A percentile compares a stretch with the other conserved stretches of the same genome.
Evolutionary conservation across 192 early-diverging fungal genomes (phyloP).

Genomic region (Coemansia sp.): DNA sequence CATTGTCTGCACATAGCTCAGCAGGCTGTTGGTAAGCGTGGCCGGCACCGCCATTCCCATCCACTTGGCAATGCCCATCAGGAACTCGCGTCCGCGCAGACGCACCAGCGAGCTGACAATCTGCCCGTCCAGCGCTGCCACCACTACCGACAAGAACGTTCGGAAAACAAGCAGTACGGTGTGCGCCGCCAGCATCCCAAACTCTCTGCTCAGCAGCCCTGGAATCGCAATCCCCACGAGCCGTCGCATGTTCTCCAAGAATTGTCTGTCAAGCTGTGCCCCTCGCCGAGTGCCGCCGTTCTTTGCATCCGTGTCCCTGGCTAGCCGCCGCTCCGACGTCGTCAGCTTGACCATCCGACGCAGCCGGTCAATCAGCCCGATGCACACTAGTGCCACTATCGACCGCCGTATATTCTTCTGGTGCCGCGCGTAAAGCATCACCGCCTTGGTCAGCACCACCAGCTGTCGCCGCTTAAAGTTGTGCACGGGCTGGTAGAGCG

Average conservation of each 20-base stretch:
- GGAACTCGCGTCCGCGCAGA: slow-evolving; percentile 65
- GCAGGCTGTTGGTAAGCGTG: slow-evolving; percentile 94
- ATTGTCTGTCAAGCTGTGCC: slow-evolving; percentile 50
- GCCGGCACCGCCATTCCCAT: slow-evolving; percentile 93
- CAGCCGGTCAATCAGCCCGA: slow-evolving; percentile 27
- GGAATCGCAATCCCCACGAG: slow-evolving; percentile 85
- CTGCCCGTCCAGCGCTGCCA: slow-evolving; percentile 67
- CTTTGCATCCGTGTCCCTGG: neutral
- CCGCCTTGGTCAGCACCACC: slow-evolving; percentile 20
- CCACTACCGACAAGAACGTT: slow-evolving; percentile 86
- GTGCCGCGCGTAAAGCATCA: slow-evolving; percentile 38
- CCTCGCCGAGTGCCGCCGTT: slow-evolving; percentile 5
- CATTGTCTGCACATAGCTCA: slow-evolving; percentile 74
- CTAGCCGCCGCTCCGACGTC: slow-evolving; percentile 23
- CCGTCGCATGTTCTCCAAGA: slow-evolving; percentile 63
- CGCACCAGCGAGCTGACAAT: slow-evolving; percentile 75
- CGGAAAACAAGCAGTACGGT: slow-evolving; percentile 84
- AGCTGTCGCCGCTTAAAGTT: slow-evolving; percentile 29
- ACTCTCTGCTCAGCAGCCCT: slow-evolving; percentile 78
- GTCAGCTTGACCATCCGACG: slow-evolving; percentile 28
- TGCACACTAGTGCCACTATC: slow-evolving; percentile 28
- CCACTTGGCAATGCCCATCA: slow-evolving; percentile 84
- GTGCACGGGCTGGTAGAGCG: slow-evolving; percentile 28
- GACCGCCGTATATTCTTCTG: slow-evolving; percentile 33
- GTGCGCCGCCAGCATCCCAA: slow-evolving; percentile 80